Conservation (phyloP, 2,329 filamentous ascomycete genomes). For the Delphinella strobiligena region DNA sequence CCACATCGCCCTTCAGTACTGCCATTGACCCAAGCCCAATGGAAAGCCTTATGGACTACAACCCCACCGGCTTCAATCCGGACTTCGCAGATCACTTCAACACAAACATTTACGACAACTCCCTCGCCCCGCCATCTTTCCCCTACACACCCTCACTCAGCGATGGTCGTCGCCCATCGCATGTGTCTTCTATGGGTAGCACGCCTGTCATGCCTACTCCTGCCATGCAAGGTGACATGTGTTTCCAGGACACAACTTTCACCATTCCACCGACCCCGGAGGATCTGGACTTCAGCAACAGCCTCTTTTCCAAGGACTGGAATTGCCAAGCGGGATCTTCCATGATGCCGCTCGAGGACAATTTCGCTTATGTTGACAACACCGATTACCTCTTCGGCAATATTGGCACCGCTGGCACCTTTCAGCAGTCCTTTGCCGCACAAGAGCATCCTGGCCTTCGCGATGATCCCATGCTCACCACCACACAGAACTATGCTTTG, state of each 20-base stretch:
- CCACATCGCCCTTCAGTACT: constrained; percentile 24
- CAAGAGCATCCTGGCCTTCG: constrained; percentile 1
- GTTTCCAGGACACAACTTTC: constrained; percentile 28
- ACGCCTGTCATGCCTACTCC: constrained; percentile 27
- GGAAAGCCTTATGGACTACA: constrained; percentile 18
- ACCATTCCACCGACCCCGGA: constrained; percentile 45
- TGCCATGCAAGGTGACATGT: constrained; percentile 25
- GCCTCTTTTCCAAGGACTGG: constrained; percentile 22
- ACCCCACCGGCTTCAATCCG: constrained; percentile 17
- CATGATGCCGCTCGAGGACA: constrained; percentile 2
- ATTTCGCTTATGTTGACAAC: not conserved
- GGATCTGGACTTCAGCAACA: constrained; percentile 48
- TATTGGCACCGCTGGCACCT: not conserved
- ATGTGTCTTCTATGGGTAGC: constrained; percentile 4
- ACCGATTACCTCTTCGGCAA: not conserved
- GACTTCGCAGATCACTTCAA: constrained; percentile 24
- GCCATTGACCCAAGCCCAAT: constrained; percentile 9
- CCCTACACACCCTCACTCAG: constrained; percentile 23
- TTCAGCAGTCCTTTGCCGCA: not conserved
- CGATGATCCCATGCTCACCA: constrained; percentile 2
- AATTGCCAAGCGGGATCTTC: constrained; percentile 13
- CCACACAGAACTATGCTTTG: not conserved
- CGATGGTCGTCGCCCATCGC: constrained; percentile 18
- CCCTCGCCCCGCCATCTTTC: constrained; percentile 13
- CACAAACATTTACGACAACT: constrained; percentile 17